Evolutionary conservation across 371 early-diverging fungal species (phyloP), one percentile per base, ranked within the genome.

Genomic region (Globomyces sp.): DNA sequence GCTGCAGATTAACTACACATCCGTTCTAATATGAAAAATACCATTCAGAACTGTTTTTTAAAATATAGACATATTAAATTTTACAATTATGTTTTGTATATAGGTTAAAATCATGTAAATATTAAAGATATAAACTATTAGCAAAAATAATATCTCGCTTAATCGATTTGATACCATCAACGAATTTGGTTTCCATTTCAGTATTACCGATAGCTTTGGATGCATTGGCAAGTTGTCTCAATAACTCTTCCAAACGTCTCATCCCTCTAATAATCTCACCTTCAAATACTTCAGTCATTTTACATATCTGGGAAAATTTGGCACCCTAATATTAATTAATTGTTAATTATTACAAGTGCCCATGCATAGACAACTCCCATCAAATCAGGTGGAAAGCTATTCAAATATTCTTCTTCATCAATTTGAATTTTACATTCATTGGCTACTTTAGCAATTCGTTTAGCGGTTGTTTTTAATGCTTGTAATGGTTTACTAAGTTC

Each of bases 101-200:
- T 24, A 24, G 24, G 24, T 24, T 24, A 24, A 24, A 24, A 24
- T 24, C 24, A 24, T 24, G 24, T 24, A 24, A 24, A 6, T 55
- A 55, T 63, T 89, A 98, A 68, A 98, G 80, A 72, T 98, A 99
- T 68, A 99, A 85, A 13, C 94, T 94, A 39, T 92, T 92, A 6
- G 99, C 96, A 85, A 99, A 99, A 46, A 99, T 93, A 79, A 99
- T 99, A 71, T 99, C 99, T 74, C 99, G 86, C 82, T 99, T 99
- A 73, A 99, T 95, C 77, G 91, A 87, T 67, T 80, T 87, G 67
- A 97, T 96, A 68, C 84, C 97, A 69, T 94, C 90, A 13, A 92
- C 87, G 86, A 99, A 99, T 83, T 98, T 95, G 77, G 86, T 90
- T 74, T 97, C 99, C 62, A 99, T 77, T 74, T 96, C 98, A 4